phyloP scores from a whole-genome alignment of 2,329 filamentous ascomycete species.

The Monilinia aucupariae region DNA sequence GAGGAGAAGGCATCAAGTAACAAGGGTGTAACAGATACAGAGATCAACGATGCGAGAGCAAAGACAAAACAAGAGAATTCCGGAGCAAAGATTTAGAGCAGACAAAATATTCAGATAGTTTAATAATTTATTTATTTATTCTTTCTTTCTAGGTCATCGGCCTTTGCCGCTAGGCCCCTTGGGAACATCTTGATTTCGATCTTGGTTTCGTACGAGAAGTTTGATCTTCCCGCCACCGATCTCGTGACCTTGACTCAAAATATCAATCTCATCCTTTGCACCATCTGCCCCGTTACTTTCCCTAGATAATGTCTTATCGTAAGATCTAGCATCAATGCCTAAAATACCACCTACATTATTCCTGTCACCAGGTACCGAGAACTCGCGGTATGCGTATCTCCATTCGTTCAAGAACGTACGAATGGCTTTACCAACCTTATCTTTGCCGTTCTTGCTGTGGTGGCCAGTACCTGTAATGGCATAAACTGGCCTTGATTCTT shows the following conservation, averaged over 20 bases:
- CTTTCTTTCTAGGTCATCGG: slow-evolving; percentile 27
- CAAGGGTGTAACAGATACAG: slow-evolving; percentile 46
- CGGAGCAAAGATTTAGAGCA: slow-evolving; percentile 18
- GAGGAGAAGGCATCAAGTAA: slow-evolving; percentile 44
- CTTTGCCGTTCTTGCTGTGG: slow-evolving; percentile 97
- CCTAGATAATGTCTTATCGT: slow-evolving; percentile 54
- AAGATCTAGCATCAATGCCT: slow-evolving; percentile 62
- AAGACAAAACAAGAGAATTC: slow-evolving; percentile 6
- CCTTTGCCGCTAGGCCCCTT: slow-evolving; percentile 31
- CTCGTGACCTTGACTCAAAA: slow-evolving; percentile 60
- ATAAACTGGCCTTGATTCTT: slow-evolving; percentile 72
- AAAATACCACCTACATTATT: slow-evolving; percentile 73
- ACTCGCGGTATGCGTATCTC: slow-evolving; percentile 93
- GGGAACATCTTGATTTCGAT: slow-evolving; percentile 23
- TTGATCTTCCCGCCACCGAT: slow-evolving; percentile 59
- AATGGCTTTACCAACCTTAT: slow-evolving; percentile 94
- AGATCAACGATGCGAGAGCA: slow-evolving; percentile 38
- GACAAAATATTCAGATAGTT: slow-evolving; percentile 17
- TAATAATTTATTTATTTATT: slow-evolving; percentile 32
- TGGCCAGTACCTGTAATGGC: slow-evolving; percentile 96
- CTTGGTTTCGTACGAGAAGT: slow-evolving; percentile 52
- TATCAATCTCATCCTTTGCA: slow-evolving; percentile 44
- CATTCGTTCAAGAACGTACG: slow-evolving; percentile 89
- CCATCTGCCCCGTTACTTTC: slow-evolving; percentile 37
- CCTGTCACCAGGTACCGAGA: slow-evolving; percentile 90